Conservation (phyloP, 257 asterid genomes). For the Solanum ossicruentum region DNA sequence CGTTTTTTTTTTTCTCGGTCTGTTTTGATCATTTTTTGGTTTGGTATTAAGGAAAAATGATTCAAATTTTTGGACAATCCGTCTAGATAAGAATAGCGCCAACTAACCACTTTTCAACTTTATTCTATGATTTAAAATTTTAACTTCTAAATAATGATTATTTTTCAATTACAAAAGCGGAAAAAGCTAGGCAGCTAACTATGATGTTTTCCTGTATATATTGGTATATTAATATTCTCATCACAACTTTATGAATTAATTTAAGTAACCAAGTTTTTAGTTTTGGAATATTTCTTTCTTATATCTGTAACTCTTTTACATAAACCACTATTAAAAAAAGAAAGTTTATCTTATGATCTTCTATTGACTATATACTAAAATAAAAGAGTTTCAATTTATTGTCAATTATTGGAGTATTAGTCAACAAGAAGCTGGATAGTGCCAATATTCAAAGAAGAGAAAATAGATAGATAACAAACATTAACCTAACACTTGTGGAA, state of each 20-base stretch:
- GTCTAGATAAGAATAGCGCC: background rate
- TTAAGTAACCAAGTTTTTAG: background rate
- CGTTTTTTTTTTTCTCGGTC: background rate
- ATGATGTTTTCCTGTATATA: background rate
- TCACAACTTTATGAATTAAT: background rate
- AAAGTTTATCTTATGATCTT: background rate
- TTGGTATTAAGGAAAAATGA: background rate
- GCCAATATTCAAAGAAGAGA: background rate
- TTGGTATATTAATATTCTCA: background rate
- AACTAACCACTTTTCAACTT: background rate
- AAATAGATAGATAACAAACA: background rate
- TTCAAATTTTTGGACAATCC: background rate
- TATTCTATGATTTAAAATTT: background rate
- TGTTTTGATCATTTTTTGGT: background rate
- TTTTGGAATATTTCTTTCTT: background rate
- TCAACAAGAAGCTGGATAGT: background rate
- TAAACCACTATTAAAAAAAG: no score
- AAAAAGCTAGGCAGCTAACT: background rate
- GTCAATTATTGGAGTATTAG: background rate
- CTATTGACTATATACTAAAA: background rate
- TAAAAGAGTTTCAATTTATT: background rate
- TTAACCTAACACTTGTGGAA: background rate
- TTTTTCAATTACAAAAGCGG: background rate
- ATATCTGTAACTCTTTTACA: background rate
- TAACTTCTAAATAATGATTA: background rate